Evolutionary conservation across 768 basidiomycete genomes (phyloP).

Genomic region (Leccinellum luteum): DNA sequence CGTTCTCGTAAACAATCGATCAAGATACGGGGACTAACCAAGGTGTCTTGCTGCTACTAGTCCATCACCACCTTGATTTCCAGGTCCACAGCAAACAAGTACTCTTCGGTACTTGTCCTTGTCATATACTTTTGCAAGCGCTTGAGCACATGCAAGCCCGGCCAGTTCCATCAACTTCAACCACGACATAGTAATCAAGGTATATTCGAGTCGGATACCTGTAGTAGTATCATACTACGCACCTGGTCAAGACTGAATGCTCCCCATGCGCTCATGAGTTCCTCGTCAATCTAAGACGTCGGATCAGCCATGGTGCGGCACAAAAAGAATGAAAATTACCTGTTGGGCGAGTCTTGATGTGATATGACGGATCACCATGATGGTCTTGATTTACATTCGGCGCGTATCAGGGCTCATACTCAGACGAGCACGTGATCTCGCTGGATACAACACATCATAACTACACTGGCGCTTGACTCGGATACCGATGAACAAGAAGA

Average conservation of each 20-base stretch:
- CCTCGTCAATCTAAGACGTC: conserved; percentile 78
- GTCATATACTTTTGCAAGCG: conserved; percentile 73
- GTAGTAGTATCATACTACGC: conserved; percentile 7
- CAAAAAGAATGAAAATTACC: conserved; percentile 33
- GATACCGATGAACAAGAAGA: background rate
- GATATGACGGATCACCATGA: conserved; percentile 62
- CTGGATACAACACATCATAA: background rate
- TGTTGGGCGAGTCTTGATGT: conserved; percentile 76
- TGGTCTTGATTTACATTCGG: background rate
- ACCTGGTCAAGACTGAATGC: conserved; percentile 96
- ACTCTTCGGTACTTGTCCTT: conserved; percentile 70
- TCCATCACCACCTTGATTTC: conserved; percentile 97
- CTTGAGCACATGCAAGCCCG: conserved; percentile 90
- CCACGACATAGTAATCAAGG: background rate
- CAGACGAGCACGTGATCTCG: background rate
- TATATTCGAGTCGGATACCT: background rate
- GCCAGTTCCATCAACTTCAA: conserved; percentile 92
- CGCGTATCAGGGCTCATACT: background rate
- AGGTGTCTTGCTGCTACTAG: conserved; percentile 95
- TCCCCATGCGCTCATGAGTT: conserved; percentile 84
- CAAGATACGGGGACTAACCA: conserved; percentile 42
- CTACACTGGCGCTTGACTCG: background rate
- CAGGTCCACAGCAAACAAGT: conserved; percentile 95
- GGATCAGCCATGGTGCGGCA: background rate
- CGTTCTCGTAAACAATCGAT: background rate